Evolutionary conservation across 2,329 filamentous ascomycete genomes (phyloP), one percentile per base, ranked within the genome.

Genomic region (Tolypocladium endophyticum): DNA sequence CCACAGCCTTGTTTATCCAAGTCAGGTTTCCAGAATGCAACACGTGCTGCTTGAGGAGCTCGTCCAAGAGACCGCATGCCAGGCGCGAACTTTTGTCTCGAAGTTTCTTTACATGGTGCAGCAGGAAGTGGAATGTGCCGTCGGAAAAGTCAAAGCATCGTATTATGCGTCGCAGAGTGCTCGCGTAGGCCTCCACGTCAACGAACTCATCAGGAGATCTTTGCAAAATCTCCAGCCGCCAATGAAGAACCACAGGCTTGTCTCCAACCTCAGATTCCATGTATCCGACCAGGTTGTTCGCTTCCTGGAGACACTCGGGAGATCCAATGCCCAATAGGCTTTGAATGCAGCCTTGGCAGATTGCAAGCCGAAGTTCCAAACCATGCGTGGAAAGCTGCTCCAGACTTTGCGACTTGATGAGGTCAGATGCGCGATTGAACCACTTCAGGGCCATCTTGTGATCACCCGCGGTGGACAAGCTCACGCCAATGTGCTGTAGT

Each of bases 401-500:
- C 0, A 83, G 66, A 11, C 82, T 77, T 59, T 84, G 82, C 25
- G 68, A 66, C 57, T 81, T 79, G 33, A 92, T 76, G 35, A 86
- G 67, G 14, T 84, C 75, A 56, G 83, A 78, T 3, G 89, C 86
- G 63, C 89, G 81, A 59, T 87, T 80, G 0, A 96, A 75, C 94
- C 93, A 97, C 66, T 81, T 85, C 1, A 80, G 70, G 0, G 90
- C 87, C 53, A 80, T 69, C 1, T 73, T 66, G 62, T 79, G 79
- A 57, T 88, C 78, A 9, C 77, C 73, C 57, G 80, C 81, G 3
- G 69, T 70, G 2, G 84, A 70, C 18, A 87, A 72, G 18, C 79
- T 78, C 55, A 80, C 84, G 4, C 91, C 91, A 47, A 96, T 88
- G 61, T 88, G 85, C 63, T 87, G 89, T 9, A 92, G 77, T 2